Evolutionary conservation across 768 basidiomycete species (phyloP), one percentile per base, ranked within the genome.

Genomic region (Boletus reticulatus): DNA sequence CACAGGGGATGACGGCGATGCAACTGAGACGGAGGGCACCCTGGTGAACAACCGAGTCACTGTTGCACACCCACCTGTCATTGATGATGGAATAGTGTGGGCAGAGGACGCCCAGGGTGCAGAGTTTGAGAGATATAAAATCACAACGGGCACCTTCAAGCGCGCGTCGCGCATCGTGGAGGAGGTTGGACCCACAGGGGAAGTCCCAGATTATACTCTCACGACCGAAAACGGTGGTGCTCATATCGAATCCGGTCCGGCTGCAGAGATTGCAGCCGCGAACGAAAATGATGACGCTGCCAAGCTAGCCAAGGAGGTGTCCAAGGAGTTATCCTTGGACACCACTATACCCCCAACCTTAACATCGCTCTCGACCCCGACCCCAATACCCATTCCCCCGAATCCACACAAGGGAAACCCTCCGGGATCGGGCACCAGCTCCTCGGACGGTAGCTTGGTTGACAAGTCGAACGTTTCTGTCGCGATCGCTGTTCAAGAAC

Each of bases 21-120:
- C 20, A 17, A 41, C 17, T 31, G 56, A 57, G 27, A 37, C 55
- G 9, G 57, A 56, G 8, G 59, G 59, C 1, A 60, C 57, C 16
- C 7, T 48, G 17, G 24, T 60, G 41, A 31, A 44, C 31, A 41
- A 48, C 20, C 34, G 12, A 29, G 17, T 6, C 11, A 34, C 39
- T 31, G 37, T 38, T 10, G 48, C 34, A 2, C 34, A 27, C 11
- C 4, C 46, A 6, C 37, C 34, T 9, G 42, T 56, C 34, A 52
- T 42, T 1, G 49, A 45, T 1, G 79, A 83, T 55, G 80, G 74
- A 22, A 69, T 85, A n/a, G 73, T 71, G 12, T 85, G 84, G 84
- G 78, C 79, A 14, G 72, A 73, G 7, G 79, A 82, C 46, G 77
- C 74, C 3, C 74, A 78, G 47, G 74, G 70, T 13, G 64, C 68